Evolutionary conservation across 169 alveolate species (phyloP).

Genomic region (Theileria annulata): DNA sequence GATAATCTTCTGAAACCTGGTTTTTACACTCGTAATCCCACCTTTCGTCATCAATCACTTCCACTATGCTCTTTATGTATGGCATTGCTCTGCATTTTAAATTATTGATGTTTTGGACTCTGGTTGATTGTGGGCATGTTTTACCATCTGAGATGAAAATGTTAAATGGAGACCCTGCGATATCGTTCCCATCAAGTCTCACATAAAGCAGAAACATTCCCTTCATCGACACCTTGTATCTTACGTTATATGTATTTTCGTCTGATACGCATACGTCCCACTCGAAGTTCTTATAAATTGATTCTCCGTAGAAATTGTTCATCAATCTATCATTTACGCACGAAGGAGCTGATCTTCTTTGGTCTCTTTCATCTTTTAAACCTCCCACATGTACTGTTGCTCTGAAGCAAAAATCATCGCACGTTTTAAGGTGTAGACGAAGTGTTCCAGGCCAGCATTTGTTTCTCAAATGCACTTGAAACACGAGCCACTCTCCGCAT

Average conservation of each 20-base stretch:
- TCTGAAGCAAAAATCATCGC: conserved; percentile 46
- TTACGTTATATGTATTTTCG: conserved; percentile 33
- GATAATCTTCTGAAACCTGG: neutral
- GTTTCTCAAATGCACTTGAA: conserved; percentile 54
- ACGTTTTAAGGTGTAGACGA: conserved; percentile 33
- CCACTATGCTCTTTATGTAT: conserved; percentile 30
- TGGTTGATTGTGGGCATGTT: conserved; percentile 19
- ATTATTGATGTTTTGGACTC: conserved; percentile 26
- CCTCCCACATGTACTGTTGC: conserved; percentile 38
- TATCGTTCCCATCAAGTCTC: conserved; percentile 56
- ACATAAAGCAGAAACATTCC: conserved; percentile 54
- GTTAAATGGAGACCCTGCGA: conserved; percentile 63
- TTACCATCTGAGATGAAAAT: conserved; percentile 58
- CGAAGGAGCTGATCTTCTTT: conserved; percentile 33
- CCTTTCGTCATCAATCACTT: conserved; percentile 26
- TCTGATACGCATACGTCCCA: conserved; percentile 64
- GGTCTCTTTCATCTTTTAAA: conserved; percentile 53
- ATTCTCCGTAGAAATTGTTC: conserved; percentile 44
- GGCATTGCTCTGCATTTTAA: conserved; percentile 47
- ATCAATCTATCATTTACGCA: conserved; percentile 30
- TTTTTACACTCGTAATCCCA: conserved; percentile 4
- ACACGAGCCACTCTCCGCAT: conserved; percentile 72
- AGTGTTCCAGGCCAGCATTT: conserved; percentile 29
- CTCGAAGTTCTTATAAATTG: conserved; percentile 33
- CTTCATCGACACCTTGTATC: conserved; percentile 38